Conservation (phyloP, 2,329 filamentous ascomycete species). For the Macrophomina phaseolina region DNA sequence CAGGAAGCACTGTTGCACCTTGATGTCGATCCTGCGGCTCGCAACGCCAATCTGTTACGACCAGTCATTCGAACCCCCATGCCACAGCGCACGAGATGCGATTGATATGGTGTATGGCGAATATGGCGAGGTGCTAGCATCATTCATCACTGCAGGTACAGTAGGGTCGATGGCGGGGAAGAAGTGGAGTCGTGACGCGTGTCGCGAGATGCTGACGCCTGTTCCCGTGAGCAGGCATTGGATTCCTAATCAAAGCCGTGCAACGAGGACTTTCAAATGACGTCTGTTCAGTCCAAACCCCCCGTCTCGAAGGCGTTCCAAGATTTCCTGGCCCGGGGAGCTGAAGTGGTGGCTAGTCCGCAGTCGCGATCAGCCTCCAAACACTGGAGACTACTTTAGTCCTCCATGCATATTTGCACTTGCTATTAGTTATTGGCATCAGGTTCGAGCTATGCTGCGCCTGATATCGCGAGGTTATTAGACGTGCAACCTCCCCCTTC, state of each 20-base stretch:
- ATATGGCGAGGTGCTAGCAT: background rate
- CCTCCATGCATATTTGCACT: no score
- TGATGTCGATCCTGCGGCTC: background rate
- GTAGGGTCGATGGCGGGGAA: background rate
- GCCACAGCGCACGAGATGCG: background rate
- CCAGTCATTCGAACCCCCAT: background rate
- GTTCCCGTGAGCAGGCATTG: background rate
- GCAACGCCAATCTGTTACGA: background rate
- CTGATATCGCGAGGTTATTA: no score
- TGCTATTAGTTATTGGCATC: no score
- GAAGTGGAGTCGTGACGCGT: background rate
- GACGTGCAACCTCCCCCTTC: no score
- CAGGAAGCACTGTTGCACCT: conserved; percentile 6
- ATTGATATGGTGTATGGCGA: background rate
- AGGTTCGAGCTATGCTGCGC: no score
- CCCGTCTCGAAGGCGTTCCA: no score
- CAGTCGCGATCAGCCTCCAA: no score
- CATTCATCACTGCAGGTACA: background rate
- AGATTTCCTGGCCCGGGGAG: no score
- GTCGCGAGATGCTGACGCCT: background rate
- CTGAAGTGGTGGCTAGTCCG: no score
- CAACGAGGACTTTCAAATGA: no score
- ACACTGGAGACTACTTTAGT: no score
- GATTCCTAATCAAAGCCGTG: background rate
- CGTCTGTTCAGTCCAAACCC: no score